Evolutionary conservation across 2,329 filamentous ascomycete species (phyloP).

Genomic region (Diaporthe ilicicola): DNA sequence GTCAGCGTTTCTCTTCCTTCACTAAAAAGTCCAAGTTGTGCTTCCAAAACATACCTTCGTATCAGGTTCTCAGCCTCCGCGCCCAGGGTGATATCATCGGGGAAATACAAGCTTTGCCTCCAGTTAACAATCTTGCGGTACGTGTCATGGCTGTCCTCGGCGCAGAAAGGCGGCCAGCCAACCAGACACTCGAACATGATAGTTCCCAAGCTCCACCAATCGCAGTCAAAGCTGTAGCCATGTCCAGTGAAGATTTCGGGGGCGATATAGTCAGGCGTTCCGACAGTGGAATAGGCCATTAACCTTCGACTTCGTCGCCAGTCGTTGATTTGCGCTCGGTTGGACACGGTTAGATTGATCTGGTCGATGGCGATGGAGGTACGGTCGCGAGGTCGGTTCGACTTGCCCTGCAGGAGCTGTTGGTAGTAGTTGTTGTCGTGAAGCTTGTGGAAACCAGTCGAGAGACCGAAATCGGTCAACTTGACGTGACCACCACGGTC

Average conservation of each 20-base stretch:
- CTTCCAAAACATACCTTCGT: constrained; percentile 71
- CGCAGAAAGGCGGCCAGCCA: constrained; percentile 98
- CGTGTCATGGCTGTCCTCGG: constrained; percentile 95
- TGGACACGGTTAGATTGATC: constrained; percentile 97
- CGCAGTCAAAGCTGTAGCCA: constrained; percentile 95
- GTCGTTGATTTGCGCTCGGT: constrained; percentile 97
- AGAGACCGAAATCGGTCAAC: constrained; percentile 96
- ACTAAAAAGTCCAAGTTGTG: background rate
- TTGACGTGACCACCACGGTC: constrained; percentile 97
- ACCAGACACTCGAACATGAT: constrained; percentile 99
- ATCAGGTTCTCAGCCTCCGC: constrained; percentile 92
- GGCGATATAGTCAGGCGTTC: constrained; percentile 97
- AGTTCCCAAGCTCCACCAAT: constrained; percentile 98
- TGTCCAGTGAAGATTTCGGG: constrained; percentile 98
- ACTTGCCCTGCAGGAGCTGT: constrained; percentile 85
- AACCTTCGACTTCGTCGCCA: constrained; percentile 95
- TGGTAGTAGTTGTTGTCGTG: constrained; percentile 99
- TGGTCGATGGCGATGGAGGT: constrained; percentile 97
- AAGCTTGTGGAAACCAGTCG: constrained; percentile 96
- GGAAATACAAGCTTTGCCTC: constrained; percentile 95
- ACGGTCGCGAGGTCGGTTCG: constrained; percentile 78
- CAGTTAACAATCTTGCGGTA: constrained; percentile 99
- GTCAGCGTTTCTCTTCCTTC: constrained; percentile 23
- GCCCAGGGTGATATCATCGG: constrained; percentile 82
- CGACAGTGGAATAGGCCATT: constrained; percentile 98